Evolutionary conservation across 2,329 filamentous ascomycete genomes (phyloP), one percentile per base, ranked within the genome.

Genomic region (Paraconiothyrium brasiliense): DNA sequence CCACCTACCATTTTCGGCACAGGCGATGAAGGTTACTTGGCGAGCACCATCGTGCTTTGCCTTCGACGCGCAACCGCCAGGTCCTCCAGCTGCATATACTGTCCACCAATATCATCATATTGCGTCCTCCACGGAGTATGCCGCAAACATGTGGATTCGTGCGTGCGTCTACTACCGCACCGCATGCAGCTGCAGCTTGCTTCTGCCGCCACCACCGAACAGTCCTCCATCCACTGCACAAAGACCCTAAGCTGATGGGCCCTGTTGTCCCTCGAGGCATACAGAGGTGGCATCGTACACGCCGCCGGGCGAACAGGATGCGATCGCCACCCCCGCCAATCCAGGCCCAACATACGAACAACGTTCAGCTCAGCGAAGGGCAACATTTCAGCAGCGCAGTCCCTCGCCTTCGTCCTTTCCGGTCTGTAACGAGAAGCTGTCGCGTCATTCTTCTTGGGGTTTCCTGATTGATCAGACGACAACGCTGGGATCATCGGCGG

Each of bases 61-160:
- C 13, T 5, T 50, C 30, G 46, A 34, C 30, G 30, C 48, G 8
- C 30, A 22, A 37, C 16, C 32, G 8, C 9, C 16, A n/a, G 9
- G 27, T 37, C 48, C 32, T 22, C 32, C 48, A 35, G 48, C 46
- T 51, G 30, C 43, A 46, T 22, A 11, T 46, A 8, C 10, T 7
- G n/a, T 46, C 20, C 16, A 34, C 48, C 48, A 32, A 51, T 35
- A 51, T n/a, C 3, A n/a, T 3, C 20, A 37, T 6, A 51, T 11
- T 50, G 30, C 48, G 32, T 37, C 48, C 48, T 37, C 16, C 32
- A 51, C 14, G 14, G 46, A 20, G 3, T 37, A 37, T 22, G 32
- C 14, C 32, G 14, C 48, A 37, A 49, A 30, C n/a, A n/a, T 14
- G 30, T 51, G 48, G 48, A 51, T 27, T 37, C 30, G 20, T 51